Conservation (phyloP, 352 stramenopile species). For the Pilasporangium apinafurcum region DNA sequence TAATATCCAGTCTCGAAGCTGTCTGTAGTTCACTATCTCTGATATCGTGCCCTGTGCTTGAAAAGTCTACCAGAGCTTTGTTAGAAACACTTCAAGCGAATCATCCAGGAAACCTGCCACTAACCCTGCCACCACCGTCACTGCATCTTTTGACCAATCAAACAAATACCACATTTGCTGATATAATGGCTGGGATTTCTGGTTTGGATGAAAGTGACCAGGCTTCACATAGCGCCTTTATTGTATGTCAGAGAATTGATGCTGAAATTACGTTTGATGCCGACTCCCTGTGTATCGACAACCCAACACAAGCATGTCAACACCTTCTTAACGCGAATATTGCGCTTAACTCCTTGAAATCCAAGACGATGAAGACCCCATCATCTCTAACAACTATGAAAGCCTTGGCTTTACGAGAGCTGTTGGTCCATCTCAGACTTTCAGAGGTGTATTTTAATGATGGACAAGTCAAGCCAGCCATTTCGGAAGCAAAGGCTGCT, state of each 20-base stretch:
- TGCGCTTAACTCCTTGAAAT: slow-evolving; percentile 6
- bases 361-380: background rate
- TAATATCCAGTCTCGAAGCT: slow-evolving; percentile 36
- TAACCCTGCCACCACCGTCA: slow-evolving; percentile 11
- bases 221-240: no score
- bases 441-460: slow-evolving; percentile 51
- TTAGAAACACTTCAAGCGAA: slow-evolving; percentile 18
- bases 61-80: slow-evolving; percentile 26
- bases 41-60: slow-evolving; percentile 36
- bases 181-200: no score
- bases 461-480: slow-evolving; percentile 30
- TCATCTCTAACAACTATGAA: slow-evolving; percentile 13
- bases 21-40: slow-evolving; percentile 48
- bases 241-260: slow-evolving; percentile 31
- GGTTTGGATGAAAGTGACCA: no score
- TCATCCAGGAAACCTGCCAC: background rate
- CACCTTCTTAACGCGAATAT: slow-evolving; percentile 13
- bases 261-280: slow-evolving; percentile 13
- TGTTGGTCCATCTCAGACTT: slow-evolving; percentile 36
- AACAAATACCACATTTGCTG: background rate
- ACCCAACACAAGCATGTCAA: slow-evolving; percentile 10
- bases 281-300: background rate
- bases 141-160: slow-evolving; percentile 14
- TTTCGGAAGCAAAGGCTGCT: slow-evolving; percentile 48
- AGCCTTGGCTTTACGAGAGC: slow-evolving; percentile 40